Evolutionary conservation across 2,329 filamentous ascomycete species (phyloP), one percentile per base, ranked within the genome.

Genomic region (Colletotrichum sp.): DNA sequence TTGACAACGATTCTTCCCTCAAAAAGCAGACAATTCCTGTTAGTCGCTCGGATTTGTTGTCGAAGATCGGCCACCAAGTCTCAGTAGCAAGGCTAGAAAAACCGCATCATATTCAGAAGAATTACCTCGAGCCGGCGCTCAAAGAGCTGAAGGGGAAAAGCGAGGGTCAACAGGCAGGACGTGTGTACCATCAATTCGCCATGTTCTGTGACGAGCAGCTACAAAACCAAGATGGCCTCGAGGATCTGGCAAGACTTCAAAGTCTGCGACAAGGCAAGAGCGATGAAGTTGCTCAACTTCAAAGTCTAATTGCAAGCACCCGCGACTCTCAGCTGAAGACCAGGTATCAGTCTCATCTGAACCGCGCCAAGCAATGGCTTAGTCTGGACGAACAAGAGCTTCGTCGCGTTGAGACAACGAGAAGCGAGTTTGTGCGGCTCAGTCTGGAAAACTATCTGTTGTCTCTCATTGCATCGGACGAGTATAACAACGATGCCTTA

Each of bases 181-280:
- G 95, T 79, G 97, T 99, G 1, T 98, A 96, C 81, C 96, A 98
- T 82, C 95, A 98, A 80, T 99, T 99, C 83, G 97, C 98, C 30
- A 91, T 93, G 68, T 99, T 99, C 83, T 99, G 98, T 81, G 96
- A 99, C 82, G 93, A 96, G 81, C 97, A 99, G 83, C 88, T 99
- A 12, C 95, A 98, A 80, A 96, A 96, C 81, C 91, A 94, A 1
- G 95, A 98, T 79, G 92, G 93, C 39, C 87, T 96, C 2, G 95
- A 98, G 83, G 97, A 99, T 80, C 91, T 98, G 76, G 91, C 92
- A 34, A 93, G 97, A 62, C 90, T 98, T 57, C 91, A 95, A 81
- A 95, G 92, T 79, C 88, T 99, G 36, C 94, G 93, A 79, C 90
- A 96, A 81, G 93, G 93, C 76, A 98, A 98, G 83, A 90, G 92